Evolutionary conservation across 2,329 filamentous ascomycete genomes (phyloP).

Genomic region (Chalara sp.): DNA sequence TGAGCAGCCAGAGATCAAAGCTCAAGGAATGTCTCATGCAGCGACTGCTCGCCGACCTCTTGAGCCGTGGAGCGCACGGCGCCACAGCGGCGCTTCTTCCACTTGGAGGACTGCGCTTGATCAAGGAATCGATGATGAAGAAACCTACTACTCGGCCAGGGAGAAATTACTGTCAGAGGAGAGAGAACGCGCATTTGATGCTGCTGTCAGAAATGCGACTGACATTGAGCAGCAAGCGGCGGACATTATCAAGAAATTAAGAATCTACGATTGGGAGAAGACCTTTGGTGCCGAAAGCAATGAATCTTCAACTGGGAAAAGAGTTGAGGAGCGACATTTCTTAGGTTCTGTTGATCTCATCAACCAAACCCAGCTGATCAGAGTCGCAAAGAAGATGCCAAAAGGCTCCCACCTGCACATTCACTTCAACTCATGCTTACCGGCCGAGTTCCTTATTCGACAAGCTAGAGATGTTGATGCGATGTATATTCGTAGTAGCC

Average conservation of each 20-base stretch:
- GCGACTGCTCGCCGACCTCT: too few species aligned
- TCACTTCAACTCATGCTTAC: constrained; percentile 71
- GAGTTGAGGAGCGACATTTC: constrained; percentile 45
- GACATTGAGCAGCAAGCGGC: constrained; percentile 22
- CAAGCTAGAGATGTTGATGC: constrained; percentile 44
- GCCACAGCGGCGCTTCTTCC: too few species aligned
- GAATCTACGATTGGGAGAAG: constrained; percentile 21
- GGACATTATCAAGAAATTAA: constrained; percentile 22
- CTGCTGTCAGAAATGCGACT: constrained; percentile 16
- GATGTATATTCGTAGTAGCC: constrained; percentile 64
- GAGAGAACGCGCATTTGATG: constrained; percentile 23
- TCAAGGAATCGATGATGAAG: constrained; percentile 12
- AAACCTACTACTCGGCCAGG: constrained; percentile 16
- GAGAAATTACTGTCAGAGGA: constrained; percentile 18
- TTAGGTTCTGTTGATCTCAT: constrained; percentile 48
- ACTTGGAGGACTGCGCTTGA: constrained; percentile 9
- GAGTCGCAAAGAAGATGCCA: constrained; percentile 52
- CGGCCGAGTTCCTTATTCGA: constrained; percentile 53
- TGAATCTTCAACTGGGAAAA: constrained; percentile 15
- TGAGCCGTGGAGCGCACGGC: too few species aligned
- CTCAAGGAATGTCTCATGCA: constrained; percentile 9
- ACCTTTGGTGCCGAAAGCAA: constrained; percentile 17
- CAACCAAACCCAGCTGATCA: constrained; percentile 47
- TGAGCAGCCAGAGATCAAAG: constrained; percentile 17
- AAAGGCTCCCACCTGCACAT: constrained; percentile 70